Evolutionary conservation across 495 filamentous ascomycete species (phyloP).

Genomic region (Lasiosphaeriaceae sp.): DNA sequence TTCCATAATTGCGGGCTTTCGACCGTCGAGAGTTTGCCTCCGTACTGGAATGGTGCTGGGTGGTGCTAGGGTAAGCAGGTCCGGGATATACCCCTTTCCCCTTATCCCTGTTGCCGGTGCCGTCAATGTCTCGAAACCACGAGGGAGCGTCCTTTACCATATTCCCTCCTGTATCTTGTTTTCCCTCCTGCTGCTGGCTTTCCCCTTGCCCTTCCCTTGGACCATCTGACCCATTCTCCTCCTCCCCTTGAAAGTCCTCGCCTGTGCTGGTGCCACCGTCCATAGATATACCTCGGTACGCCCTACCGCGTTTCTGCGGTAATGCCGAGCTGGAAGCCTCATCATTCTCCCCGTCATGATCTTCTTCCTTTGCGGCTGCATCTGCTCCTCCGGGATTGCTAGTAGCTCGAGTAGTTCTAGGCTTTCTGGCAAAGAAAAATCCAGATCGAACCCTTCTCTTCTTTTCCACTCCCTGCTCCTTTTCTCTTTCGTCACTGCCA

Average conservation of each 20-base stretch:
- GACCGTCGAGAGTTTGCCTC: too few relatives aligned
- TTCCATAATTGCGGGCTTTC: too few relatives aligned
- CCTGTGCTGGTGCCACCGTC: neutral
- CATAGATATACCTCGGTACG: too few relatives aligned
- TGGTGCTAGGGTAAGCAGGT: too few relatives aligned
- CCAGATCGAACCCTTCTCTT: neutral
- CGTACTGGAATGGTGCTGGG: too few relatives aligned
- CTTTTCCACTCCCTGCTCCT: neutral
- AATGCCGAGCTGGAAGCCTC: neutral
- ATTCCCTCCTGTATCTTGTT: neutral
- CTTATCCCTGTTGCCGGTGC: slow-evolving; percentile 1
- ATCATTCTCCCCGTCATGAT: neutral
- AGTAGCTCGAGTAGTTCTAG: neutral
- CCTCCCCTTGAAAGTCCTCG: neutral
- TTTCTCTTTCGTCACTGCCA: neutral
- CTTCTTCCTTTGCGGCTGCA: neutral
- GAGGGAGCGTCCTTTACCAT: neutral
- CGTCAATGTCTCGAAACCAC: slow-evolving; percentile 3
- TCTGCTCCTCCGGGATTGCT: neutral
- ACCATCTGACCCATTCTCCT: neutral
- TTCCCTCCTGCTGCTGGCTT: too few relatives aligned
- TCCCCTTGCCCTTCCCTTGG: too few relatives aligned
- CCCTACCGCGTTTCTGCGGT: too few relatives aligned
- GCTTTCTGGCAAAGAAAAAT: neutral
- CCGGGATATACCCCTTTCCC: neutral